Percentiles rank a stretch among this genome's conserved stretches.
Conservation (phyloP, 495 filamentous ascomycete species). For the Penicillium argentinense region DNA sequence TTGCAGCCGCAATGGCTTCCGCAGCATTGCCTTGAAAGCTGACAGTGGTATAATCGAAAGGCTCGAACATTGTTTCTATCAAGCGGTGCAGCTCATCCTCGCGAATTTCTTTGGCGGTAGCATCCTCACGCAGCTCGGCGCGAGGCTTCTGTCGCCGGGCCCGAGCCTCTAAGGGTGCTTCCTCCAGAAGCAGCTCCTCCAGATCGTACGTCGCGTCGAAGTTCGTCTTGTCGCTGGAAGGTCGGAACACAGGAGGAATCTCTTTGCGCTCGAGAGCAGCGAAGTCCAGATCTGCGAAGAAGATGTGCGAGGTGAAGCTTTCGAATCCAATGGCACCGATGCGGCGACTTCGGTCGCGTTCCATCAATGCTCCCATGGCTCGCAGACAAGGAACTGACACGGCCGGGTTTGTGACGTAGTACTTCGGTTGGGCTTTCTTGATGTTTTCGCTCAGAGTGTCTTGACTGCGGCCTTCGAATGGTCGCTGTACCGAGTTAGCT, state of each 20-base stretch:
- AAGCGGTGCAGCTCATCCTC: slow-evolving; percentile 92
- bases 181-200: slow-evolving; percentile 90
- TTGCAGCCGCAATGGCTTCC: slow-evolving; percentile 39
- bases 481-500: slow-evolving; percentile 55
- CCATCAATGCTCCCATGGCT: slow-evolving; percentile 77
- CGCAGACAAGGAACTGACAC: slow-evolving; percentile 84
- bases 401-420: slow-evolving; percentile 83
- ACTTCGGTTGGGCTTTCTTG: slow-evolving; percentile 78
- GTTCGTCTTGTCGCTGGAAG: slow-evolving; percentile 96
- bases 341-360: slow-evolving; percentile 74
- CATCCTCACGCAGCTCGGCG: slow-evolving; percentile 87
- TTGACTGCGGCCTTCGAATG: slow-evolving; percentile 86
- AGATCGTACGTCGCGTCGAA: slow-evolving; percentile 98
- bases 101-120: slow-evolving; percentile 90
- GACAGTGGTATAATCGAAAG: slow-evolving; percentile 88
- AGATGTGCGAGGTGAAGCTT: slow-evolving; percentile 80
- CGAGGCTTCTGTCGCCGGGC: slow-evolving; percentile 91
- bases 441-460: slow-evolving; percentile 78
- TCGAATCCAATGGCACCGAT: slow-evolving; percentile 78
- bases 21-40: slow-evolving; percentile 54
- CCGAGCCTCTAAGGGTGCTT: slow-evolving; percentile 90
- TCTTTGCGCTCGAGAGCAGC: slow-evolving; percentile 82
- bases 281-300: slow-evolving; percentile 88
- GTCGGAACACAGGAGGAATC: slow-evolving; percentile 85
- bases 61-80: slow-evolving; percentile 92